Percentiles rank a stretch among this genome's conserved stretches.
phyloP scores from a whole-genome alignment of 1,284 basidiomycete genomes.

The Agroathelia rolfsii region DNA sequence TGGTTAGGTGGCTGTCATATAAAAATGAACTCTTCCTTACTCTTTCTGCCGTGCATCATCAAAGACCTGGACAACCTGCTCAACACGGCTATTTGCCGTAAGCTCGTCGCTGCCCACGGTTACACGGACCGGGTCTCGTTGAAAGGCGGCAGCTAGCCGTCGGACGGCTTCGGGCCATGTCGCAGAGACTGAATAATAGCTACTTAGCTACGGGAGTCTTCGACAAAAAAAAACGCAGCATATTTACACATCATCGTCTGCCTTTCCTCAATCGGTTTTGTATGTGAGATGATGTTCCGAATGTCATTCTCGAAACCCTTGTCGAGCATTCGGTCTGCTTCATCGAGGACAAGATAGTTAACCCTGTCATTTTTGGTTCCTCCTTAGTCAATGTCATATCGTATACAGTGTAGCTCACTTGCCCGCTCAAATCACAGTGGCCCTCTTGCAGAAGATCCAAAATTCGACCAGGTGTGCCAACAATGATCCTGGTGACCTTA shows the following conservation, averaged over 20 bases:
- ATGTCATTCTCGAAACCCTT: constrained; percentile 99
- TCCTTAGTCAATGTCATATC: constrained; percentile 1
- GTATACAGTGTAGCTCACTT: constrained; percentile 18
- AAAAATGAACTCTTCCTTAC: constrained; percentile 29
- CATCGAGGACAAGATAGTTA: constrained; percentile 89
- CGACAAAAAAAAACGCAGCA: neutral
- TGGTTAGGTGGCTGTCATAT: constrained; percentile 3
- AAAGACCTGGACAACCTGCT: constrained; percentile 82
- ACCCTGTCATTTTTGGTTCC: constrained; percentile 49
- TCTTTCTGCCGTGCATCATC: constrained; percentile 86
- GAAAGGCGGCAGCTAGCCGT: constrained; percentile 86
- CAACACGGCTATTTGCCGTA: constrained; percentile 87
- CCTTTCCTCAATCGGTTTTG: constrained; percentile 54
- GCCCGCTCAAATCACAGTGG: constrained; percentile 72
- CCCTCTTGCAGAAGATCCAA: constrained; percentile 86
- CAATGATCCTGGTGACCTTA: constrained; percentile 66
- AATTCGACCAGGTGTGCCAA: constrained; percentile 91
- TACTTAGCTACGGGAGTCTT: neutral
- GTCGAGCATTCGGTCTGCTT: constrained; percentile 98
- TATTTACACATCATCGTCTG: constrained; percentile 90
- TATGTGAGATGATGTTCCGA: constrained; percentile 78
- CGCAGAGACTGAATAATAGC: constrained; percentile 65
- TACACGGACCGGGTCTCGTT: constrained; percentile 78
- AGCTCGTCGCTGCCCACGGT: constrained; percentile 95
- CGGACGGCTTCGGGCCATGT: constrained; percentile 98